phyloP scores from a whole-genome alignment of 352 stramenopile genomes.

The Globisporangium spinosum region DNA sequence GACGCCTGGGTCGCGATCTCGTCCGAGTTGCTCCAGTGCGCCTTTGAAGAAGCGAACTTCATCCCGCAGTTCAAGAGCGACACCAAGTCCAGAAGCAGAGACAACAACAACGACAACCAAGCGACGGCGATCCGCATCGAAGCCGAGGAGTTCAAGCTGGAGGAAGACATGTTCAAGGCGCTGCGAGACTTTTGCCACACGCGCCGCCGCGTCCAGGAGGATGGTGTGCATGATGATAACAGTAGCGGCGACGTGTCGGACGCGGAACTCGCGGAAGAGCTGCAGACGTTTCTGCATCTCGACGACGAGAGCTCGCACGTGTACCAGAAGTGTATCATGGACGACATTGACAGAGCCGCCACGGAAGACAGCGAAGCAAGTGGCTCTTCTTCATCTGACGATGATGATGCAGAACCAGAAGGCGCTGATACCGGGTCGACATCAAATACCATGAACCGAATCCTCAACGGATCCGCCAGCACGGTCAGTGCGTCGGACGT shows the following conservation, averaged over 20 bases:
- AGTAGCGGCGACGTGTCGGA: neutral
- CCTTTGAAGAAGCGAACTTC: conserved; percentile 13
- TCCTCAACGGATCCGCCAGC: neutral
- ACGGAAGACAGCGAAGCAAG: neutral
- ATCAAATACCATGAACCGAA: conserved; percentile 6
- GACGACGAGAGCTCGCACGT: conserved; percentile 13
- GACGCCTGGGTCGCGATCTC: conserved; percentile 22
- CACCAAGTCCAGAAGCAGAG: neutral
- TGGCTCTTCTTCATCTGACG: neutral
- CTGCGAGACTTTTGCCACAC: neutral
- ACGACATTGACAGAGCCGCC: conserved; percentile 12
- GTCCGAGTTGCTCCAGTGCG: conserved; percentile 12
- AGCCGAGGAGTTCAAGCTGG: conserved; percentile 10
- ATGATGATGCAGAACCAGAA: neutral
- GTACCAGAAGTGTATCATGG: conserved; percentile 17
- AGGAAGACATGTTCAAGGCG: conserved; percentile 12
- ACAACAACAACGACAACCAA: neutral
- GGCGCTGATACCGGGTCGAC: neutral
- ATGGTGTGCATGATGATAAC: no score
- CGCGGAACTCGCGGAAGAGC: conserved; percentile 3
- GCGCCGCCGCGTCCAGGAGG: neutral
- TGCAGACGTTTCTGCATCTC: conserved; percentile 16
- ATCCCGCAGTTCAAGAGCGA: conserved; percentile 6
- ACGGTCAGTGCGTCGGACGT: conserved; percentile 1
- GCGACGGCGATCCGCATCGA: conserved; percentile 11